A percentile compares a stretch with the other conserved stretches of the same genome.
phyloP scores from a whole-genome alignment of 2,329 filamentous ascomycete species.

The Fusarium multiceps region DNA sequence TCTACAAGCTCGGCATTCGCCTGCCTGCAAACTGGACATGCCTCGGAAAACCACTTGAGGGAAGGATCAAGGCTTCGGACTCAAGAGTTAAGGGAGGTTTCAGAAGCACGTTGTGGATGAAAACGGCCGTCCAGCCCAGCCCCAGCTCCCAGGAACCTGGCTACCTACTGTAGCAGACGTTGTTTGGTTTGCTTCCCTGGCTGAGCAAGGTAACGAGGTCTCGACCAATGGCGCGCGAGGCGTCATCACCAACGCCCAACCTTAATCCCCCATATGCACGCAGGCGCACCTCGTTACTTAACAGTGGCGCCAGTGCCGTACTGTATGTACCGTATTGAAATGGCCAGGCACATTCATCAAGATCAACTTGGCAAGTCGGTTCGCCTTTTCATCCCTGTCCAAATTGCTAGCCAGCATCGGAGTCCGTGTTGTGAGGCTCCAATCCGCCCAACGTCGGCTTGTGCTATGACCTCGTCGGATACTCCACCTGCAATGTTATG shows the following conservation, averaged over 20 bases:
- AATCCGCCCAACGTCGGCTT: neutral
- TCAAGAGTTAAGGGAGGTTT: constrained; percentile 4
- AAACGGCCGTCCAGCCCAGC: constrained; percentile 17
- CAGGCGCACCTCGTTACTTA: constrained; percentile 8
- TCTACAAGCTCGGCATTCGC: constrained; percentile 23
- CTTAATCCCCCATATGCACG: constrained; percentile 20
- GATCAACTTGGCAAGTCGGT: neutral
- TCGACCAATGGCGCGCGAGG: constrained; percentile 21
- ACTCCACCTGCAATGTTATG: neutral
- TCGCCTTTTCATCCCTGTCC: neutral
- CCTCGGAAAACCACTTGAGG: constrained; percentile 5
- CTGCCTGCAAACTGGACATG: neutral
- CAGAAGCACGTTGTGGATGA: constrained; percentile 16
- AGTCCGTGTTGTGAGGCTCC: neutral
- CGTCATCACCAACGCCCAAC: constrained; percentile 23
- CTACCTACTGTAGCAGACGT: neutral
- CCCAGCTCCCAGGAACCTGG: constrained; percentile 20
- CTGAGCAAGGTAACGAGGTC: constrained; percentile 6
- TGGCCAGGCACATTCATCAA: constrained; percentile 2
- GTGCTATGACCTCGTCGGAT: neutral
- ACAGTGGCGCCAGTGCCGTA: constrained; percentile 6
- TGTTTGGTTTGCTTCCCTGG: constrained; percentile 24
- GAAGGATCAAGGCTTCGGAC: neutral
- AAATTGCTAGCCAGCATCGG: neutral
- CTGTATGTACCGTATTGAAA: constrained; percentile 9